Evolutionary conservation across 2,329 filamentous ascomycete species (phyloP).

Genomic region (Xenosphaeropsis pyriputrescens): DNA sequence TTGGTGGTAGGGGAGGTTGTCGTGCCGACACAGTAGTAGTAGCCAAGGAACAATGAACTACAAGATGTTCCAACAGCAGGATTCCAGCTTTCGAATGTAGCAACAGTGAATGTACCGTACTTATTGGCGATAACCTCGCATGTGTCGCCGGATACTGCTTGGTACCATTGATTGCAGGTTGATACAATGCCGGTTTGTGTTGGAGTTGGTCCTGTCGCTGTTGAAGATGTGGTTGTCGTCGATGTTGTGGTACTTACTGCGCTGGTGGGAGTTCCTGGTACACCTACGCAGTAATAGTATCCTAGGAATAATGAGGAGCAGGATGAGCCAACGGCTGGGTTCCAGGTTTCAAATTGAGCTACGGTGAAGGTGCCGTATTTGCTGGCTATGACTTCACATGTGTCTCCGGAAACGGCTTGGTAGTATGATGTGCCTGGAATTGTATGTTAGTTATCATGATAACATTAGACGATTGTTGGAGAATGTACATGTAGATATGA

Average conservation of each 20-base stretch:
- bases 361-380: not conserved
- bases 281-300: constrained; percentile 10
- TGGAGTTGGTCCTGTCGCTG: not conserved
- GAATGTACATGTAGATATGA: not conserved
- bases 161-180: constrained; percentile 1
- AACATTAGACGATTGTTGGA: too few species aligned
- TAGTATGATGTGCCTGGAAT: not conserved
- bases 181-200: constrained; percentile 1
- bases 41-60: not conserved
- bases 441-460: not conserved
- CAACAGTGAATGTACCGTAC: not conserved
- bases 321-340: constrained; percentile 12
- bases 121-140: constrained; percentile 1
- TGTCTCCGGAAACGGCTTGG: constrained; percentile 1
- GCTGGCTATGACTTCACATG: too few species aligned
- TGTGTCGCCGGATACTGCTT: not conserved
- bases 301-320: constrained; percentile 11
- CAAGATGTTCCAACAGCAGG: not conserved
- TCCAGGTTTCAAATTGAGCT: constrained; percentile 13
- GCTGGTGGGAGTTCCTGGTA: not conserved
- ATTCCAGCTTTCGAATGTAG: constrained; percentile 2
- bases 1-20: constrained; percentile 1
- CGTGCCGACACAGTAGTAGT: constrained; percentile 10
- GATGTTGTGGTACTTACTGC: not conserved
- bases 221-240: constrained; percentile 1